phyloP scores from a whole-genome alignment of 1,139 yeast genomes.

The Scheffersomyces segobiensis region DNA sequence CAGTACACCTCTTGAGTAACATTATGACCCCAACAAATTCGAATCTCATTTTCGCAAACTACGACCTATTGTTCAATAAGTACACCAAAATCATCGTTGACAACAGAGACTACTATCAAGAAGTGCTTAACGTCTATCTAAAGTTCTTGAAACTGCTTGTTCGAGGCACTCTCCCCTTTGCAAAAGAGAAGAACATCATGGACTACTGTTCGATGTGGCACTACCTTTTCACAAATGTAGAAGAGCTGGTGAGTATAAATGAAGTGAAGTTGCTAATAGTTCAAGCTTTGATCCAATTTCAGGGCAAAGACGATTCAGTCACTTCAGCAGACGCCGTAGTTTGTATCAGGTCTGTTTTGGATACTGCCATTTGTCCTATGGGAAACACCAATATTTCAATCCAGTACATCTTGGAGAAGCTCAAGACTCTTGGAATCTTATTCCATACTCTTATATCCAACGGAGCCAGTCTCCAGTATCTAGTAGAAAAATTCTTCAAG shows the following conservation, averaged over 20 bases:
- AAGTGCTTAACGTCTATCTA: constrained; percentile 26
- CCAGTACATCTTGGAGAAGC: constrained; percentile 22
- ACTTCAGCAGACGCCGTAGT: constrained; percentile 6
- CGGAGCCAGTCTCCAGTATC: not conserved
- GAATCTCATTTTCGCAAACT: constrained; percentile 8
- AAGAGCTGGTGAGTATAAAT: constrained; percentile 3
- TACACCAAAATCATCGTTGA: constrained; percentile 33
- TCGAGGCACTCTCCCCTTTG: constrained; percentile 9
- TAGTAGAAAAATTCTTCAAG: constrained; percentile 5
- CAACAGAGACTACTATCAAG: constrained; percentile 38
- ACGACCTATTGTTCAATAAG: constrained; percentile 12
- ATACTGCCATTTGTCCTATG: constrained; percentile 8
- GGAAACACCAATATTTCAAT: not conserved
- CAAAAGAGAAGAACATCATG: constrained; percentile 10
- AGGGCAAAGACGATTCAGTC: not conserved
- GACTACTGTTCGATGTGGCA: constrained; percentile 21
- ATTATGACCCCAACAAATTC: constrained; percentile 20
- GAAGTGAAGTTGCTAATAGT: constrained; percentile 16
- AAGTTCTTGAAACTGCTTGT: constrained; percentile 36
- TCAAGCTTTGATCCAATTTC: constrained; percentile 11
- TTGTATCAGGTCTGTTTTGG: constrained; percentile 9
- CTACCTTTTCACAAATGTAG: constrained; percentile 5
- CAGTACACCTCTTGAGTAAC: constrained; percentile 38
- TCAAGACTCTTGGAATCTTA: constrained; percentile 32
- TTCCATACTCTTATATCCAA: constrained; percentile 10